Conservation (phyloP, 805 yeast genomes). For the Saturnispora quitensis region DNA sequence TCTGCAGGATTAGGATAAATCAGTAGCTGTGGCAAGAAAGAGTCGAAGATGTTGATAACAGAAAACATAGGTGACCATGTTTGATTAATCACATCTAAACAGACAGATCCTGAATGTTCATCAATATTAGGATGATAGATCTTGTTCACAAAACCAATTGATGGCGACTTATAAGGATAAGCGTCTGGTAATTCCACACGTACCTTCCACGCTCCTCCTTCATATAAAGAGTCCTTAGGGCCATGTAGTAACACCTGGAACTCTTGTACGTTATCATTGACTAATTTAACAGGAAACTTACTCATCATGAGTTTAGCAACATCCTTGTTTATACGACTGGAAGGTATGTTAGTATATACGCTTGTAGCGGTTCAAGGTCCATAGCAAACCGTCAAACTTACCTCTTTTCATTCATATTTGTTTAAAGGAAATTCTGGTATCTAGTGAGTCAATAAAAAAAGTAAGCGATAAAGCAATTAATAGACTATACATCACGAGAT, state of each 20-base stretch:
- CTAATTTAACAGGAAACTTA: constrained; percentile 77
- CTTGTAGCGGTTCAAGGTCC: neutral
- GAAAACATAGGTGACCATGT: constrained; percentile 99
- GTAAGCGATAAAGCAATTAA: neutral
- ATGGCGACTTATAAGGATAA: constrained; percentile 92
- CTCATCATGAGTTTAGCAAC: constrained; percentile 95
- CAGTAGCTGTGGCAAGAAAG: constrained; percentile 84
- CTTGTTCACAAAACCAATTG: constrained; percentile 85
- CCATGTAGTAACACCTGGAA: constrained; percentile 80
- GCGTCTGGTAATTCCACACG: constrained; percentile 93
- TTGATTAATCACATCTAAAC: constrained; percentile 92
- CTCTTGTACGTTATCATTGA: constrained; percentile 72
- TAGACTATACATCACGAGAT: neutral
- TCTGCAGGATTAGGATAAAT: constrained; percentile 92
- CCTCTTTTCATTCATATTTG: constrained; percentile 2
- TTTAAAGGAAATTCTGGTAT: neutral
- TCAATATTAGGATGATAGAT: constrained; percentile 96
- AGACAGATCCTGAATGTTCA: constrained; percentile 81
- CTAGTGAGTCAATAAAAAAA: neutral
- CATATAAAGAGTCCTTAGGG: constrained; percentile 81
- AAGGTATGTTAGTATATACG: constrained; percentile 4
- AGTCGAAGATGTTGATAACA: constrained; percentile 79
- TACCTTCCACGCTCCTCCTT: constrained; percentile 81
- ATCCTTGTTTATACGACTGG: constrained; percentile 80
- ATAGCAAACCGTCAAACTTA: neutral